phyloP scores from a whole-genome alignment of 1,284 basidiomycete species.

The Rhizoctonia solani region DNA sequence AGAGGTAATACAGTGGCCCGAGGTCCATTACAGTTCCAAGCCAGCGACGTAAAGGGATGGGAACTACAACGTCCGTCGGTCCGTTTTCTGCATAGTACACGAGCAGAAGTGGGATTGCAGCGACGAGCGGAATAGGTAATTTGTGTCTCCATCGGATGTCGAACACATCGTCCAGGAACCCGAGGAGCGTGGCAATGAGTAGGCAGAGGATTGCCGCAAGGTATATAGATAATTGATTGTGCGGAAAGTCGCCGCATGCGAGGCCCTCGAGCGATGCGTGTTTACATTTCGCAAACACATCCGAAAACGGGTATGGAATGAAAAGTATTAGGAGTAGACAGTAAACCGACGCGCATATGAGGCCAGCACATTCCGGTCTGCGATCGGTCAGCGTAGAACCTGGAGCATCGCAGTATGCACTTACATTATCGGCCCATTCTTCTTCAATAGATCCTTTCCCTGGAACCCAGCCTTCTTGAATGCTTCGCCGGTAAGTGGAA shows the following conservation, averaged over 20 bases:
- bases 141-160: slow-evolving; percentile 99
- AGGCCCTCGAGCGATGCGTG: slow-evolving; percentile 60
- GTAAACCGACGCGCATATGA: slow-evolving; percentile 89
- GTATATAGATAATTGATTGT: slow-evolving; percentile 88
- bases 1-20: slow-evolving; percentile 93
- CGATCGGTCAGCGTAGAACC: not conserved
- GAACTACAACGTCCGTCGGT: slow-evolving; percentile 92
- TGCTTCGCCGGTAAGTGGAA: slow-evolving; percentile 72
- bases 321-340: slow-evolving; percentile 84
- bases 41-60: slow-evolving; percentile 72
- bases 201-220: slow-evolving; percentile 90
- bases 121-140: slow-evolving; percentile 94
- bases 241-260: slow-evolving; percentile 74
- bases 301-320: slow-evolving; percentile 87
- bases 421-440: slow-evolving; percentile 70
- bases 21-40: slow-evolving; percentile 84
- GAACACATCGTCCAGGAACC: slow-evolving; percentile 97
- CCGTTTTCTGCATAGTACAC: slow-evolving; percentile 96
- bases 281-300: slow-evolving; percentile 54
- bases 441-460: slow-evolving; percentile 82
- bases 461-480: slow-evolving; percentile 78
- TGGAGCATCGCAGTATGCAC: slow-evolving; percentile 44
- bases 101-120: slow-evolving; percentile 90
- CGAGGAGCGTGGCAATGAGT: slow-evolving; percentile 89
- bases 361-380: slow-evolving; percentile 92